A percentile compares a stretch with the other conserved stretches of the same genome.
Conservation (phyloP, 176 grass and related monocot genomes). For the Cymbopogon citratus region DNA sequence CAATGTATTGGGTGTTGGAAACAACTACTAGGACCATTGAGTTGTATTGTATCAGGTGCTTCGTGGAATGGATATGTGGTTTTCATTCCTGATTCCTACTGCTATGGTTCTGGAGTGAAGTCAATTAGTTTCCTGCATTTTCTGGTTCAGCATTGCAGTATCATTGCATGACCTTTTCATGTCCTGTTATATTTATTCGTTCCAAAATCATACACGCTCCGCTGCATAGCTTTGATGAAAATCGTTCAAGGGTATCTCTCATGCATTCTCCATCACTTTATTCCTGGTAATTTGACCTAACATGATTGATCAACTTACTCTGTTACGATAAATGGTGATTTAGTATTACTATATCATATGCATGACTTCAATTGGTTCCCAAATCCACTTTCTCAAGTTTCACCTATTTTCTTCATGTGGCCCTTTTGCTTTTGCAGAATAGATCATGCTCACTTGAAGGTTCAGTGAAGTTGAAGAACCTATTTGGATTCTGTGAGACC, state of each 20-base stretch:
- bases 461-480: constrained; percentile 80
- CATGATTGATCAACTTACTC: background rate
- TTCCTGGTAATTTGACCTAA: background rate
- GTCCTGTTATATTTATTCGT: background rate
- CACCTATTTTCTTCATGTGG: constrained; percentile 1
- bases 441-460: constrained; percentile 72
- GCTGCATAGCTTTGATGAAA: background rate
- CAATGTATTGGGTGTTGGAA: background rate
- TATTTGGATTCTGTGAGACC: constrained; percentile 76
- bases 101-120: background rate
- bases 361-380: background rate
- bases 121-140: background rate
- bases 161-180: background rate
- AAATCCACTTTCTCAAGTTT: background rate
- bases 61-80: background rate
- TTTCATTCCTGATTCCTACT: background rate
- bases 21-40: background rate
- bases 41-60: background rate
- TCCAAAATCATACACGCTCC: background rate
- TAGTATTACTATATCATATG: background rate
- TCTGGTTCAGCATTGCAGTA: background rate
- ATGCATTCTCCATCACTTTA: background rate
- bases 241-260: background rate
- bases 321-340: background rate
- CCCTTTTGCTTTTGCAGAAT: constrained; percentile 45